Evolutionary conservation across 2,329 filamentous ascomycete genomes (phyloP), one percentile per base, ranked within the genome.

Genomic region (Juglanconis sp.): DNA sequence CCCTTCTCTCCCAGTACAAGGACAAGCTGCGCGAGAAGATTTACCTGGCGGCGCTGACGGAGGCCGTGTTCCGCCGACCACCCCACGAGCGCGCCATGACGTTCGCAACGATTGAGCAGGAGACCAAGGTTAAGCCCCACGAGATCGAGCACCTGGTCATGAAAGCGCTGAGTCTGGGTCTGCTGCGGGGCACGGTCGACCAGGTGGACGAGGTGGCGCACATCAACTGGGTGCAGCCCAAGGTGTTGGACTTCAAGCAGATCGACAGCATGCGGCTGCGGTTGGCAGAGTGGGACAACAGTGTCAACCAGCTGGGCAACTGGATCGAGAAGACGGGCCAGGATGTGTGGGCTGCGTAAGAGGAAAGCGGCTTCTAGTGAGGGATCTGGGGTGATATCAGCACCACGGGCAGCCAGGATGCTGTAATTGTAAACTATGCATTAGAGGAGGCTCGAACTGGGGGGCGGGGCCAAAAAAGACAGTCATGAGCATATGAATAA

Each of bases 171-270:
- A 97, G 93, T 71, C 77, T 99, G 68, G 95, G 95, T 1, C 80
- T 99, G 67, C 79, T 99, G 67, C 86, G 89, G 67, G 95, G 95
- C 50, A 95, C 90, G 59, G 98, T 99, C 69, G 95, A 99, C 74
- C 94, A 99, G 78, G 95, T 99, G 36, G 92, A 92, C 52, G 89
- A 93, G 76, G 87, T 98, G 67, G 95, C 95, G 48, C 87, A 93
- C 72, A 97, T 99, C 76, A 94, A 94, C 70, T 99, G 95, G 95
- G 95, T 99, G 61, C 95, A 99, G 79, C 95, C 95, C 30, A 98
- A 98, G 84, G 93, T 99, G 36, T 79, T 99, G 67, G 95, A 98
- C 74, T 92, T 93, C 87, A 87, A 87, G 76, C 95, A 98, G 80
- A 96, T 99, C 68, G 91, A 90, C 70, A 91, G 88, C 70, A 97